phyloP scores from a whole-genome alignment of 2,329 filamentous ascomycete genomes.

The Calycina herbarum region DNA sequence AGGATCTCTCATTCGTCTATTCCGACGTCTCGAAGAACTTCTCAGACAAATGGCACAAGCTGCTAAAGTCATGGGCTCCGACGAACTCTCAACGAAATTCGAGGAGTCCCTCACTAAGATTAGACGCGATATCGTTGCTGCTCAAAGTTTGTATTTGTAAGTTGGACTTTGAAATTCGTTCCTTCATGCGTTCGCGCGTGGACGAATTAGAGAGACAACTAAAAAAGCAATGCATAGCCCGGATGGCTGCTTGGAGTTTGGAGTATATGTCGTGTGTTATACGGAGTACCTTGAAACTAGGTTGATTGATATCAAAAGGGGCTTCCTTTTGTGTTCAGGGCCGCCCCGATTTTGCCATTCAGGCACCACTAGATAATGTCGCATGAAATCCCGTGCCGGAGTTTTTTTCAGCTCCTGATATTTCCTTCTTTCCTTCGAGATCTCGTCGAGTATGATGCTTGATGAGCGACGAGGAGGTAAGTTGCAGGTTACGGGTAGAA shows the following conservation, averaged over 20 bases:
- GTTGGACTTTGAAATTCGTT: background rate
- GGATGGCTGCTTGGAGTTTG: constrained; percentile 18
- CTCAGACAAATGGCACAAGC: constrained; percentile 94
- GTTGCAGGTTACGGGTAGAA: constrained; percentile 8
- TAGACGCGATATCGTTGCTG: constrained; percentile 88
- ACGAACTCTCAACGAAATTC: constrained; percentile 90
- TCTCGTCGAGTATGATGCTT: constrained; percentile 1
- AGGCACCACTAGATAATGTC: constrained; percentile 1
- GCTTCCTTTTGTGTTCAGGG: background rate
- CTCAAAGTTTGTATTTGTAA: constrained; percentile 89
- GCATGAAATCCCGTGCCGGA: background rate
- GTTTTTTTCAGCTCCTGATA: background rate
- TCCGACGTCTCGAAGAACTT: constrained; percentile 91
- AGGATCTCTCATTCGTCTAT: constrained; percentile 91
- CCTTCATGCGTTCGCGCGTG: background rate
- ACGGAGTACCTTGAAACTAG: background rate
- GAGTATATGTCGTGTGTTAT: constrained; percentile 16
- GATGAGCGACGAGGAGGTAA: background rate
- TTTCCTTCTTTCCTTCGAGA: background rate
- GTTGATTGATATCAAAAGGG: background rate
- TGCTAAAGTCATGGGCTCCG: constrained; percentile 96
- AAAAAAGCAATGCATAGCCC: constrained; percentile 19
- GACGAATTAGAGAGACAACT: background rate
- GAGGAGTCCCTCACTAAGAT: constrained; percentile 83
- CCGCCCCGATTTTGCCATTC: background rate